Evolutionary conservation across 139 green algal species (phyloP), one percentile per base, ranked within the genome.

Genomic region (Volvox reticuliferus): DNA sequence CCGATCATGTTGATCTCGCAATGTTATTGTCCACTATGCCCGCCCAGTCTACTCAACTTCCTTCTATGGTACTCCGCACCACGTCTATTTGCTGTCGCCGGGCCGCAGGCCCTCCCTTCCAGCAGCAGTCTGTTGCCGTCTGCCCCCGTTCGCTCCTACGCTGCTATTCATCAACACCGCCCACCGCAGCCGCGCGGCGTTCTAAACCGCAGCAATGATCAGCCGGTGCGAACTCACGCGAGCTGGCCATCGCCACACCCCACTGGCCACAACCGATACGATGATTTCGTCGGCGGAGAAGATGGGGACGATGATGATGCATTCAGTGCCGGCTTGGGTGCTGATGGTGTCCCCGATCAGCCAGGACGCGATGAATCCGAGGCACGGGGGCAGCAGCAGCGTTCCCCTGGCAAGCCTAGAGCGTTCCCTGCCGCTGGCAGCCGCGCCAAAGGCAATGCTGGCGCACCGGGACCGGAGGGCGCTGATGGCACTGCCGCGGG

Each of bases 81-180:
- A 55, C 44, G 44, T 55, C 44, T 14, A 55, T n/a, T n/a, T n/a
- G n/a, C n/a, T 55, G 44, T 9, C 44, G 44, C 44, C 44, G 21
- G 50, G n/a, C 69, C 12, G 36, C 85, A 89, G 67, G 65, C 61
- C 35, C 84, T 44, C 12, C 24, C 78, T 33, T 30, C 36, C 20
- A 84, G 36, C 78, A 65, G 36, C 35, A 65, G 36, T 22, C 78
- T 68, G 1, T 35, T 65, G 36, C 78, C 78, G 5, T 69, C 36
- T 17, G 37, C 50, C 36, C 44, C 37, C 55, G 32, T 33, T 20
- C 86, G 86, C 30, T 90, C 86, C 12, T 90, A 90, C 32, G 86
- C 86, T 3, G 22, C 71, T 21, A 55, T 84, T 20, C 86, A 90
- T n/a, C 86, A 90, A 73, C 71, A 82, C 5, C 87, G 71, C 62